Percentiles rank a stretch among this genome's conserved stretches.
phyloP scores from a whole-genome alignment of 176 grass and related monocot genomes.

The Eleusine coracana region DNA sequence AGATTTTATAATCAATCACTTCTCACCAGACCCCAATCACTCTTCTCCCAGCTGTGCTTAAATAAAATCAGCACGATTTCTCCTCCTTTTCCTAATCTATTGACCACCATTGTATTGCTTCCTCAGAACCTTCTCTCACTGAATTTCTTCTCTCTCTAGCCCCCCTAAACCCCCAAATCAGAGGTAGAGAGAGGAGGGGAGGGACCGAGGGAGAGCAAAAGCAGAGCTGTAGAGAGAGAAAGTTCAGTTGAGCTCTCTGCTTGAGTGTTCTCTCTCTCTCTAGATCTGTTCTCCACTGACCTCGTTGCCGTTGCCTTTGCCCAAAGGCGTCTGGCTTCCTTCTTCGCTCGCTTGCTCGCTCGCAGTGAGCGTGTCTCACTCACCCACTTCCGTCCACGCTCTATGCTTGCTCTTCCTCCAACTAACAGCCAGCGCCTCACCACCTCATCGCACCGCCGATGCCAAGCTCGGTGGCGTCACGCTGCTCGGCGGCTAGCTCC shows the following conservation, averaged over 20 bases:
- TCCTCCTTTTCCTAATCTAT: conserved; percentile 34
- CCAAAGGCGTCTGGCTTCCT: conserved; percentile 23
- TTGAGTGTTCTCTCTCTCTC: conserved; percentile 25
- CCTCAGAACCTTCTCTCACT: conserved; percentile 30
- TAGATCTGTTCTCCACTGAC: conserved; percentile 32
- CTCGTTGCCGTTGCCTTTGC: conserved; percentile 23
- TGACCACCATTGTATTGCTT: conserved; percentile 54
- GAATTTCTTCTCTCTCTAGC: neutral
- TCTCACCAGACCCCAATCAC: conserved; percentile 42
- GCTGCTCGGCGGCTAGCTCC: conserved; percentile 17
- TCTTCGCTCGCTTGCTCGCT: neutral
- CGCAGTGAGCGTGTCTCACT: neutral
- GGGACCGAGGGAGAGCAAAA: conserved; percentile 30
- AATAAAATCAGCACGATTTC: conserved; percentile 12
- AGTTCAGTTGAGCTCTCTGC: conserved; percentile 1
- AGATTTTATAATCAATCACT: conserved; percentile 37
- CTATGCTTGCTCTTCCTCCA: conserved; percentile 47
- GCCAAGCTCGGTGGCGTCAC: conserved; percentile 35
- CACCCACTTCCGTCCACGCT: conserved; percentile 20
- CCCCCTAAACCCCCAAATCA: conserved; percentile 31
- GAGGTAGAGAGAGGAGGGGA: neutral
- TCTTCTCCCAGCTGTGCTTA: conserved; percentile 17
- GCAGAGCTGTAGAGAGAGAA: conserved; percentile 34
- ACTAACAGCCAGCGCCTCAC: conserved; percentile 21
- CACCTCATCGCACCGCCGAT: conserved; percentile 35